These are phyloP conservation scores for Acacia pycnantha DNA, from an alignment of 331 rosid genomes.

Conservation along the genomic window DNA sequence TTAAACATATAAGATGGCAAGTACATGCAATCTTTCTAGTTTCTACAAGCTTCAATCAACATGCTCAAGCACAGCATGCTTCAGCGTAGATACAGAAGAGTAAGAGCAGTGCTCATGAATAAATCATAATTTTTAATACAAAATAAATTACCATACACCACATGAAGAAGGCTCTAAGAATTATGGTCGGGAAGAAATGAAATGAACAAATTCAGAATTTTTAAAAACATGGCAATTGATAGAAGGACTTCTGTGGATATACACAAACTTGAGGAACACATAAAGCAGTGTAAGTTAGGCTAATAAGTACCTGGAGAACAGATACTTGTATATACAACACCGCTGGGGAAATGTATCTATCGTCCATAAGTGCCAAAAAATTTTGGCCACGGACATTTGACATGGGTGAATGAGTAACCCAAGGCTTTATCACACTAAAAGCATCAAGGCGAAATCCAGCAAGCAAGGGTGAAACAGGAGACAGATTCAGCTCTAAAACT, in stretches of 20 bases:
- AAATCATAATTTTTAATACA: background rate
- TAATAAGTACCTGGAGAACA: conserved; percentile 67
- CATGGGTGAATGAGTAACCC: conserved; percentile 84
- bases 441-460: conserved; percentile 95
- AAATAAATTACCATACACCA: background rate
- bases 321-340: conserved; percentile 81
- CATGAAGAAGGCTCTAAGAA: conserved; percentile 17
- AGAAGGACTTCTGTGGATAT: conserved; percentile 17
- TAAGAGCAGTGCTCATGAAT: background rate
- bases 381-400: conserved; percentile 48
- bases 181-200: background rate
- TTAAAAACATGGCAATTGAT: conserved; percentile 13
- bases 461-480: conserved; percentile 72
- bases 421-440: conserved; percentile 82
- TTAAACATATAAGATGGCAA: background rate
- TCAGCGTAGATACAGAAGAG: background rate
- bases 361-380: conserved; percentile 58
- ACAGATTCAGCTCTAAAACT: conserved; percentile 70
- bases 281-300: conserved; percentile 23
- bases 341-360: conserved; percentile 83
- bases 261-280: conserved; percentile 19
- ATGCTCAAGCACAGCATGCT: background rate
- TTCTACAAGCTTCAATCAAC: background rate
- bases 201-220: background rate
- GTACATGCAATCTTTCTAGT: background rate